A percentile compares a stretch with the other conserved stretches of the same genome.
Evolutionary conservation across 164 flowering plant species (phyloP).

Genomic region (Hamamelis virginiana): DNA sequence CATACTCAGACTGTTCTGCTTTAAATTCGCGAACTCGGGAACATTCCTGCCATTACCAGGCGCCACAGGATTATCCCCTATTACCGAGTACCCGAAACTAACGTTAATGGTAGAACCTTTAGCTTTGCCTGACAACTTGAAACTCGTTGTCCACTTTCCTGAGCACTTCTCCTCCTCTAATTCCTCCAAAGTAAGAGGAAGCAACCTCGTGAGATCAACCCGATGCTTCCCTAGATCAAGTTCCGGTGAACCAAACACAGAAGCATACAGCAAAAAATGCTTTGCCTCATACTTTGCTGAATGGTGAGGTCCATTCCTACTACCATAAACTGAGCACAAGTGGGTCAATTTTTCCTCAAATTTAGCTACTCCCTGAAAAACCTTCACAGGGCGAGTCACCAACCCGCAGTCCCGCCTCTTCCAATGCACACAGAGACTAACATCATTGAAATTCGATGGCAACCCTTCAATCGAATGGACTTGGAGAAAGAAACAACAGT

Average conservation of each 20-base stretch:
- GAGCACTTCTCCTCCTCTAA: constrained; percentile 85
- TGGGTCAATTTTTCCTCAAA: constrained; percentile 69
- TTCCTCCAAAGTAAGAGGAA: constrained; percentile 91
- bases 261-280: constrained; percentile 67
- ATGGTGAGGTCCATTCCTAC: constrained; percentile 74
- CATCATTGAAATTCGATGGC: constrained; percentile 35
- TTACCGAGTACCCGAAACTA: constrained; percentile 73
- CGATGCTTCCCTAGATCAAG: constrained; percentile 89
- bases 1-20: constrained; percentile 27
- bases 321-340: constrained; percentile 68
- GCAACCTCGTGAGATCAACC: constrained; percentile 86
- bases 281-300: constrained; percentile 94
- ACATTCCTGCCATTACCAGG: constrained; percentile 19
- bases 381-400: constrained; percentile 54
- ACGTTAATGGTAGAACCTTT: constrained; percentile 83
- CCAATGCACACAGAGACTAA: constrained; percentile 72
- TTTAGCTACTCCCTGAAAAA: constrained; percentile 54
- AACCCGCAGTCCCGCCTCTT: constrained; percentile 66
- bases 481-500: constrained; percentile 54
- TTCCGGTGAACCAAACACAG: constrained; percentile 50
- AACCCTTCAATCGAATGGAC: constrained; percentile 61
- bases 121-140: constrained; percentile 72
- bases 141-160: constrained; percentile 92
- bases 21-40: constrained; percentile 21
- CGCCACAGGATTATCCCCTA: constrained; percentile 36